Evolutionary conservation across 768 basidiomycete genomes (phyloP), one percentile per base, ranked within the genome.

Genomic region (Suillus luteus): DNA sequence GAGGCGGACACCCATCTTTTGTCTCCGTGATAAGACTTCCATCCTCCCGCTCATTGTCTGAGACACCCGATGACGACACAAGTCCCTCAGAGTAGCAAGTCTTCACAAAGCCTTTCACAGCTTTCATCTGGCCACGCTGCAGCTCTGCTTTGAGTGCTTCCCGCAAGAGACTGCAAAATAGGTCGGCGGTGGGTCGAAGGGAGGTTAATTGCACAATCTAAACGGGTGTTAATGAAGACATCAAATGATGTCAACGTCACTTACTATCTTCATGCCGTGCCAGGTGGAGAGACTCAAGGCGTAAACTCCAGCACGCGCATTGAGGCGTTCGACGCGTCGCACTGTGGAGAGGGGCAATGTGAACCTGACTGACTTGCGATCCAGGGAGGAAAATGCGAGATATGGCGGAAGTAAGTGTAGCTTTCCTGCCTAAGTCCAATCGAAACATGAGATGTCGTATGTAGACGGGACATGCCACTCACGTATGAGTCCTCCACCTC

Each of bases 61-160:
- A 84, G n/a, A 82, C 82, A 2, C 81, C 77, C 8, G 85, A 82
- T 4, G 84, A 78, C 1, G 85, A 81, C 17, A 96, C 77, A 3
- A 98, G 85, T n/a, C 84, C 86, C 76, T 99, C 97, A 0, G 96
- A 97, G 75, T 96, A 98, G 73, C 95, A 92, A 1, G 94, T 93
- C 77, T 92, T 91, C 37, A 92, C 86, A 73, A 99, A 98, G 14
- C 83, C 82, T 76, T 96, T 97, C 64, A 98, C 91, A 14, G 81
- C 79, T 76, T 97, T 97, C 95, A 99, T 99, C 72, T 90, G 88
- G 2, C 96, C 92, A 17, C 90, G 86, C 71, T 95, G 91, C 14
- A 98, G 83, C 69, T 97, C 92, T 5, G 88, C 81, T 78, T 95
- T 97, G 67, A 99, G 84, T 4, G 92, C 89, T 68, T 96, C 91